Conservation (phyloP, 2,329 filamentous ascomycete genomes). For the Pestalotiopsis sp. region DNA sequence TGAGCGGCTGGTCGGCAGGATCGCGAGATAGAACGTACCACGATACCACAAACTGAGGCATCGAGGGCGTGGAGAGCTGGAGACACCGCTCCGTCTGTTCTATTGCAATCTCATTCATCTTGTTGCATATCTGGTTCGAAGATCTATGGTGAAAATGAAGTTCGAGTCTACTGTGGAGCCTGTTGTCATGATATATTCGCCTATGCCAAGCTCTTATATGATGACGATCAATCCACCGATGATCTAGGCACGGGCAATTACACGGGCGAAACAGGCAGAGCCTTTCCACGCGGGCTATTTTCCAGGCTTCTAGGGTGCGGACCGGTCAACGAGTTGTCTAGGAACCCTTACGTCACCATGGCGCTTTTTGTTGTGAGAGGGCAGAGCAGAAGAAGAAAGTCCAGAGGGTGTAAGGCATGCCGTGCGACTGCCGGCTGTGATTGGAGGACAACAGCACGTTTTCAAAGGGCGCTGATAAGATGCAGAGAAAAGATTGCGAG, state of each 20-base stretch:
- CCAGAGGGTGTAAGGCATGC: neutral
- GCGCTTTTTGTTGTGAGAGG: neutral
- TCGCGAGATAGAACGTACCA: neutral
- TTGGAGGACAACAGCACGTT: neutral
- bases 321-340: neutral
- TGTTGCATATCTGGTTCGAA: neutral
- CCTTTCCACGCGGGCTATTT: neutral
- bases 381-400: neutral
- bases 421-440: neutral
- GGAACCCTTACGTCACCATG: neutral
- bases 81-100: neutral
- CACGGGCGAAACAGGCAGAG: neutral
- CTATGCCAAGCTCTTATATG: neutral
- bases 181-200: neutral
- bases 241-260: neutral
- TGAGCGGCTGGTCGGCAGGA: neutral
- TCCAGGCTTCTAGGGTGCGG: neutral
- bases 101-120: neutral
- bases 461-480: neutral
- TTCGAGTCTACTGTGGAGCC: neutral
- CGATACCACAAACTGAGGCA: conserved; percentile 5
- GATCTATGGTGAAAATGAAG: neutral
- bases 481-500: neutral
- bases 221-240: neutral
- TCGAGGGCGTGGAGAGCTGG: neutral